Evolutionary conservation across 2,329 filamentous ascomycete genomes (phyloP), one percentile per base, ranked within the genome.

Genomic region (Drechslera avenae): DNA sequence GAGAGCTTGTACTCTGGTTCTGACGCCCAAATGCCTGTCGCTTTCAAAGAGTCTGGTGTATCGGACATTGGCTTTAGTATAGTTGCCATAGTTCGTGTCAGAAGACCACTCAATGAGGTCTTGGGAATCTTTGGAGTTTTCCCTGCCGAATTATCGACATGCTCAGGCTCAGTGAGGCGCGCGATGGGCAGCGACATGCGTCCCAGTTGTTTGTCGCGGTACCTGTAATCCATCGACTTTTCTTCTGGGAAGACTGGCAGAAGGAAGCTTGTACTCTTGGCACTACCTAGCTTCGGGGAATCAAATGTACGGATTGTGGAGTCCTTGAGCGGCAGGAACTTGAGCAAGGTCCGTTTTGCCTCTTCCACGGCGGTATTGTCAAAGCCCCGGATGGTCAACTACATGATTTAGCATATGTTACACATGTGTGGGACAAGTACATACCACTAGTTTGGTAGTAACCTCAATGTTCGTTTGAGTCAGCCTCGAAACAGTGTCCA

Each of bases 351-450:
- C 6, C 69, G 64, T 42, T 62, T 56, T 26, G 71, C 71, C 39
- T 72, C 67, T 16, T 57, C 59, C 13, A 64, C 48, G 1, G 67
- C 52, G 9, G 32, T 41, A 26, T 60, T 55, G 30, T 63, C 46
- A n/a, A 68, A 39, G 0, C 60, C 72, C 26, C 64, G 59, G 9
- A 74, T 68, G 4, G 56, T 46, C 10, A 71, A 26, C 71, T 74
- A 18, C 2, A 9, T 7, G 3, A 14, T 28, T 62, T 32, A 62
- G 51, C 40, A 21, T 18, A 32, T 16, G 31, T 5, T 4, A 13
- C 21, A 13, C 4, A 7, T 12, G 12, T 42, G 12, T 8, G 8
- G 14, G 8, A 7, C 13, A 5, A 13, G 2, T 16, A 56, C 64
- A 39, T 57, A 71, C 68, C 31, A 45, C 52, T 44, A 61, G 41